Conservation (phyloP, 192 early-diverging fungal genomes). For the Backusella luteola region DNA sequence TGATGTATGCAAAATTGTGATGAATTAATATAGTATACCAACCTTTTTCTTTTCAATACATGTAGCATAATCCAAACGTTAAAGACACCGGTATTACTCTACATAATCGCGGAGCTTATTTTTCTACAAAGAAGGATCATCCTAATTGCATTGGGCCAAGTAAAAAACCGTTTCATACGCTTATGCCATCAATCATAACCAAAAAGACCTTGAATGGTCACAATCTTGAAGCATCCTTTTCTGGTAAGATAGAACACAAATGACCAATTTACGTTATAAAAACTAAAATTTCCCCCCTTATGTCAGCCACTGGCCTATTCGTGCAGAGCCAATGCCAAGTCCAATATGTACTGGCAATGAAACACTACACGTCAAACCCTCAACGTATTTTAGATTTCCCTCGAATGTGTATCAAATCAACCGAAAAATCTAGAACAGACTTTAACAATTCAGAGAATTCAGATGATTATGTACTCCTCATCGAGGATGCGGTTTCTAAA, state of each 20-base stretch:
- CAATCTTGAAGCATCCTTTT: conserved; percentile 45
- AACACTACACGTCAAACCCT: conserved; percentile 54
- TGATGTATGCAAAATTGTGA: neutral
- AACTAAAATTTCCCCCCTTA: neutral
- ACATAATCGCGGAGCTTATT: conserved; percentile 68
- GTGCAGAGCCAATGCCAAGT: conserved; percentile 84
- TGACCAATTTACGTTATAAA: neutral
- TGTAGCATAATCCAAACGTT: conserved; percentile 47
- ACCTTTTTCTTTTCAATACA: neutral
- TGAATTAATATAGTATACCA: neutral
- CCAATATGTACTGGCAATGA: conserved; percentile 70
- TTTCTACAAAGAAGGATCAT: conserved; percentile 54
- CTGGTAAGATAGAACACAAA: conserved; percentile 24
- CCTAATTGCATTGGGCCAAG: conserved; percentile 63
- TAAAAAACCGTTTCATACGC: conserved; percentile 81
- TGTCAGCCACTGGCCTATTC: conserved; percentile 67
- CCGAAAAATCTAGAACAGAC: conserved; percentile 19
- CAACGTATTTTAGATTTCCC: conserved; percentile 70
- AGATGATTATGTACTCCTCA: conserved; percentile 36
- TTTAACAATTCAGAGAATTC: conserved; percentile 13
- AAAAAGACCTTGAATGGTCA: conserved; percentile 22
- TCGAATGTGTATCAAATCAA: conserved; percentile 59
- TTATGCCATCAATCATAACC: conserved; percentile 72
- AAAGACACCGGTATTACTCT: conserved; percentile 62
- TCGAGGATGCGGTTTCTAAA: conserved; percentile 63